These are phyloP conservation scores for Licmophora abbreviata DNA, from an alignment of 108 stramenopile genomes.

Conservation along the genomic window DNA sequence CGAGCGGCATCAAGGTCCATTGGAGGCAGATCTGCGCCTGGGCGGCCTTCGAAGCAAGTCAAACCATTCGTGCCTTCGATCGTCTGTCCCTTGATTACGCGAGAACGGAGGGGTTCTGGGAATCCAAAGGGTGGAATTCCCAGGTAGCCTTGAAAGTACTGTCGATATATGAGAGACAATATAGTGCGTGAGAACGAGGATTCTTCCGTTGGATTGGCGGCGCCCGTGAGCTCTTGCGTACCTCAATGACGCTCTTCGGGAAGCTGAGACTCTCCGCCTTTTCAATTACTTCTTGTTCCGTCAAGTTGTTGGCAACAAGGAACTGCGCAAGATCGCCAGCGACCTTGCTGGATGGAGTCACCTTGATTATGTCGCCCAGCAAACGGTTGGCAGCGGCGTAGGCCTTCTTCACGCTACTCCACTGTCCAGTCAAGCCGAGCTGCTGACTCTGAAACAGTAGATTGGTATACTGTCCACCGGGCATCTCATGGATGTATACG, in stretches of 20 bases:
- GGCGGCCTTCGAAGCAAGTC: conserved; percentile 84
- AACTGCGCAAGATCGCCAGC: conserved; percentile 97
- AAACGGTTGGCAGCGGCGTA: conserved; percentile 91
- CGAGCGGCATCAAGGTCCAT: conserved; percentile 72
- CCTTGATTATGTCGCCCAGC: conserved; percentile 96
- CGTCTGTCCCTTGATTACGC: conserved; percentile 72
- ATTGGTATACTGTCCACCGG: conserved; percentile 96
- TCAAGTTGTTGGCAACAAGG: conserved; percentile 88
- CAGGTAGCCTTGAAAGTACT: conserved; percentile 89
- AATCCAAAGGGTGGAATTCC: conserved; percentile 94
- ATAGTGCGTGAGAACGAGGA: too few species aligned
- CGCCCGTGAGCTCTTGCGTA: too few species aligned
- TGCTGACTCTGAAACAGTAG: conserved; percentile 89
- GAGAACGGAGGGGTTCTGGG: conserved; percentile 87
- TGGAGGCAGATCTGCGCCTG: conserved; percentile 85
- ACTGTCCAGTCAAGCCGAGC: conserved; percentile 87
- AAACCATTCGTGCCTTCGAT: conserved; percentile 77
- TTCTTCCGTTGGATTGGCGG: too few species aligned
- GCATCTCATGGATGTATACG: conserved; percentile 97
- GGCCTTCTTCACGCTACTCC: conserved; percentile 83
- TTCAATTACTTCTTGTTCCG: conserved; percentile 83
- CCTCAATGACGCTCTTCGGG: conserved; percentile 89
- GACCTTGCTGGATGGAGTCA: conserved; percentile 94
- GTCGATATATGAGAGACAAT: too few species aligned
- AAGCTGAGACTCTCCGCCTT: conserved; percentile 85